A percentile compares a stretch with the other conserved stretches of the same genome.
Conservation (phyloP, 768 basidiomycete species). For the Amanita muscaria region DNA sequence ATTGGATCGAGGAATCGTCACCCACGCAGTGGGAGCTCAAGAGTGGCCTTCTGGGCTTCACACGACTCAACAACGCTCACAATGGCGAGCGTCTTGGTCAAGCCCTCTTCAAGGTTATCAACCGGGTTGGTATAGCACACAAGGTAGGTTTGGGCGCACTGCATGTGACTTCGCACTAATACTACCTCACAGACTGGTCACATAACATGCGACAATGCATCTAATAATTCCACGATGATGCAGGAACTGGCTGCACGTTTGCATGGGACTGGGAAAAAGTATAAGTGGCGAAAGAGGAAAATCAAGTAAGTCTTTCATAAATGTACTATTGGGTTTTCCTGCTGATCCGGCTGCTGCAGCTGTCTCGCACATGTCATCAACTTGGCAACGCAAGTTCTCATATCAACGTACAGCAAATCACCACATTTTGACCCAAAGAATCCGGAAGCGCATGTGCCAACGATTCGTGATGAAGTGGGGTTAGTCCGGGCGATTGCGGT, state of each 20-base stretch:
- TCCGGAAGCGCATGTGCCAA: background rate
- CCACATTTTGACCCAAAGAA: background rate
- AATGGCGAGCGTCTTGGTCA: conserved; percentile 27
- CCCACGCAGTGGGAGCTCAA: conserved; percentile 19
- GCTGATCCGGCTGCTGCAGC: background rate
- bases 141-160: conserved; percentile 18
- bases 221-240: conserved; percentile 31
- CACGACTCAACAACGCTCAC: conserved; percentile 28
- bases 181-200: too few relatives aligned
- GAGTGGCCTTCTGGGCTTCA: conserved; percentile 24
- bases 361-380: conserved; percentile 4
- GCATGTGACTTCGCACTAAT: conserved; percentile 27
- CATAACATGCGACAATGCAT: too few relatives aligned
- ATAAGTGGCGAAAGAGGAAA: background rate
- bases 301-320: background rate
- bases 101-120: conserved; percentile 27
- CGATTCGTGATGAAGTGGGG: background rate
- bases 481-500: background rate
- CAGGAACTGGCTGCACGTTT: conserved; percentile 22
- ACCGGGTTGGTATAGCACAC: conserved; percentile 18
- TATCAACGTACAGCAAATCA: background rate
- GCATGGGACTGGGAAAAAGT: too few relatives aligned
- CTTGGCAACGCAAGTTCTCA: background rate
- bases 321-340: background rate
- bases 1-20: conserved; percentile 28